Base-by-base conservation (phyloP, 257 asterid genomes). In the Cynanchum wilfordii region DNA sequence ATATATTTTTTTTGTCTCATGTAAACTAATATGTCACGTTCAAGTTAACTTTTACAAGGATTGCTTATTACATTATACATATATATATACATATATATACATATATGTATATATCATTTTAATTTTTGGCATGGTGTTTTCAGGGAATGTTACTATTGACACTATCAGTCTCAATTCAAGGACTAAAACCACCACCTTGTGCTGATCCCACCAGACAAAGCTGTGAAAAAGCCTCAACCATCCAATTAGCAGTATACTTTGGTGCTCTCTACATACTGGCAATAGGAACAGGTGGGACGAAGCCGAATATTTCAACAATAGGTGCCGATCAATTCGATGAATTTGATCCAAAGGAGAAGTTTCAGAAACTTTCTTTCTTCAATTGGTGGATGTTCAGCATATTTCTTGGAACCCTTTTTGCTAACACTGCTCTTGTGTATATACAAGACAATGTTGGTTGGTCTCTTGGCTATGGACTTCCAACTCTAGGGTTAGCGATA, bases 371-470 rank as follows among this genome's bases (percentile, higher is more conserved):
- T 10, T 93, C 98, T 45, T 93, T 89, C 87, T 93, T 93, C 83
- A 93, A 93, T 47, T 93, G 98, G 98, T 92, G 98, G 97, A 86
- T 90, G 95, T 93, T 93, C 40, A 83, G 96, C 69, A 93, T 93
- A 24, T 93, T 90, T 50, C 70, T 89, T 3, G 98, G 98, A 5
- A 93, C 96, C 24, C 84, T 93, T 1, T 90, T 93, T 78, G 97
- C 97, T 66, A 87, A 93, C 75, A 86, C 97, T 0, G 88, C 86
- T 15, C 88, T 93, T 58, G 98, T 93, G 3, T 93, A 89, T 65
- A 87, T 90, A 27, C 98, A 93, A 75, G 98, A 92, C 68, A 92
- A 88, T 65, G 96, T 92, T 56, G 96, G 97, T 0, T 92, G 98
- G 98, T 75, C 86, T 0, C 87, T 92, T 3, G 97, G 97, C 15